Conservation (phyloP, 2,329 filamentous ascomycete species). For the Lasiodiplodia theobromae region DNA sequence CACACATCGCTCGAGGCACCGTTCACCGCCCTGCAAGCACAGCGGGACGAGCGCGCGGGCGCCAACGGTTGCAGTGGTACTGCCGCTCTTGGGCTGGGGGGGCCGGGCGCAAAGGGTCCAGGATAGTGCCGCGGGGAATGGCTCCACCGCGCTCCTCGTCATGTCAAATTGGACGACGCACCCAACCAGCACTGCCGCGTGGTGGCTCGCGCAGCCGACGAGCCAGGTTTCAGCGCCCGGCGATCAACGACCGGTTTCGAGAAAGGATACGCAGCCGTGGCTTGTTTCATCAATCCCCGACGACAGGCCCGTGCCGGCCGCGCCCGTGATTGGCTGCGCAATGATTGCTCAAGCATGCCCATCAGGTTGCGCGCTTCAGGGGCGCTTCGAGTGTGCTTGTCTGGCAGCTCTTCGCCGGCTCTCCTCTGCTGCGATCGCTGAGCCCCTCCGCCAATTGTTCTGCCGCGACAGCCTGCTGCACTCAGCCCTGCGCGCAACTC, state of each 20-base stretch:
- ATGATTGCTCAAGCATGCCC: slow-evolving; percentile 21
- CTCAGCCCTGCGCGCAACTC: slow-evolving; percentile 17
- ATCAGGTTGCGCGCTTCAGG: slow-evolving; percentile 21
- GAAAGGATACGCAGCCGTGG: slow-evolving; percentile 22
- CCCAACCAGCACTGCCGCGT: slow-evolving; percentile 22
- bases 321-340: slow-evolving; percentile 12
- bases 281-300: slow-evolving; percentile 27
- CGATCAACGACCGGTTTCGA: slow-evolving; percentile 17
- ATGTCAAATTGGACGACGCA: slow-evolving; percentile 15
- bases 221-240: slow-evolving; percentile 22
- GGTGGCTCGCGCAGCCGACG: slow-evolving; percentile 17
- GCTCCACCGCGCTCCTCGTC: slow-evolving; percentile 11
- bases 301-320: slow-evolving; percentile 8
- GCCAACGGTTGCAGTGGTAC: not conserved
- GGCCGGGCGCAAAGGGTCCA: slow-evolving; percentile 8
- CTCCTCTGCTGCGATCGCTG: slow-evolving; percentile 19
- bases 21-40: not conserved
- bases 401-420: slow-evolving; percentile 10
- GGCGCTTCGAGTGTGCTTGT: slow-evolving; percentile 6
- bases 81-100: not conserved
- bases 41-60: not conserved
- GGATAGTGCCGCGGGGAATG: slow-evolving; percentile 16
- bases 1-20: not conserved
- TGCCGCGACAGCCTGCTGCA: not conserved
- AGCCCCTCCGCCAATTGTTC: slow-evolving; percentile 18